Evolutionary conservation across 192 early-diverging fungal genomes (phyloP), one percentile per base, ranked within the genome.

Genomic region (Rhizoclosmatium sp.): DNA sequence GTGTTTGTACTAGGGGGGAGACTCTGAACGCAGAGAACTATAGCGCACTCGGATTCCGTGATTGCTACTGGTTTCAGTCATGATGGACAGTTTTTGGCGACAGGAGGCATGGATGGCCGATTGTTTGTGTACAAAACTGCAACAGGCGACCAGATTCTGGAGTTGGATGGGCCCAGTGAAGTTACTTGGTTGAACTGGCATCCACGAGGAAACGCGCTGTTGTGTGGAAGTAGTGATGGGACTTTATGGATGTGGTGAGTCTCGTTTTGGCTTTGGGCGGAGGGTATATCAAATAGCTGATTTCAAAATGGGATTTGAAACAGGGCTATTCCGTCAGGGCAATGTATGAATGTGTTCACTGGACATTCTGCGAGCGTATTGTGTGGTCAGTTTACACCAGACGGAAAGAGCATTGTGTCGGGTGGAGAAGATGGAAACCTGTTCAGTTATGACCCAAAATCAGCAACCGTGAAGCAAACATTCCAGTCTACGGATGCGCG

Each of bases 161-260:
- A 83, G 21, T 87, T 98, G 40, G 96, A 99, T 65, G 96, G 96
- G 3, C 94, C 96, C 12, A 91, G 92, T 78, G 98, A 98, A 83
- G 89, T 97, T 14, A 90, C 92, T 14, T 99, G 97, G 96, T 62
- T 98, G 23, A 83, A 93, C 78, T 99, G 98, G 98, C 98, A 99
- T 83, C 96, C 96, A 4, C 90, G 94, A 73, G 98, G 98, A 66
- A 91, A 92, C 71, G 92, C 98, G 12, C 73, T 99, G 16, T 80
- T 99, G 40, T 94, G 94, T n/a, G 97, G 96, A 23, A 88, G 92
- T 46, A 85, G 87, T 59, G 98, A 99, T 84, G 93, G 91, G 2
- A 95, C 94, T 4, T 79, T 98, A 66, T 99, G 97, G 97, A 98
- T 99, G 97, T 98, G 98, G 98, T 83, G 86, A 78, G 83, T 96